Conservation (phyloP, 192 early-diverging fungal genomes). For the Chytriomyces confervae region DNA sequence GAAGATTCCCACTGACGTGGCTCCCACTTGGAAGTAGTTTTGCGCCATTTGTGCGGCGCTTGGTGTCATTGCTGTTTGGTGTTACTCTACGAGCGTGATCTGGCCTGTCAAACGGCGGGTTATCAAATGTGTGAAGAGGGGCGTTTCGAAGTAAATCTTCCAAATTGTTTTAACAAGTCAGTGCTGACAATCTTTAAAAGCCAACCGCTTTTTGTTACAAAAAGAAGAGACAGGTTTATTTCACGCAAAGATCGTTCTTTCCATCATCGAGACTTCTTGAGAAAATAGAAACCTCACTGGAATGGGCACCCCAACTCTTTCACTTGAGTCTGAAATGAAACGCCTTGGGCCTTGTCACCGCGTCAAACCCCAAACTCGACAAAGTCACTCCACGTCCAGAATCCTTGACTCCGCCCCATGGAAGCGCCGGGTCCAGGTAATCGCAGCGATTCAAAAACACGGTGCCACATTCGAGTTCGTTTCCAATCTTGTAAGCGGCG, state of each 20-base stretch:
- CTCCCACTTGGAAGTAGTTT: conserved; percentile 4
- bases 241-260: too few species aligned
- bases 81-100: too few species aligned
- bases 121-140: too few species aligned
- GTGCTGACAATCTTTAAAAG: too few species aligned
- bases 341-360: conserved; percentile 71
- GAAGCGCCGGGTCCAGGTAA: conserved; percentile 79
- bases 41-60: background rate
- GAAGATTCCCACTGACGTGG: background rate
- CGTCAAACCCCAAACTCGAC: conserved; percentile 74
- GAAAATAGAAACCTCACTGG: too few species aligned
- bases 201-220: too few species aligned
- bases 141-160: too few species aligned
- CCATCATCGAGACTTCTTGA: too few species aligned
- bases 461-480: conserved; percentile 73
- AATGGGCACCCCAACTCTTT: background rate
- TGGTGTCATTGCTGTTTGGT: background rate
- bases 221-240: too few species aligned
- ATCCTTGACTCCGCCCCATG: conserved; percentile 81
- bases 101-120: too few species aligned
- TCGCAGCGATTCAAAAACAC: conserved; percentile 87
- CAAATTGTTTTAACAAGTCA: too few species aligned
- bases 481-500: conserved; percentile 64
- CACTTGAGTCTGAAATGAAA: conserved; percentile 62
- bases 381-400: conserved; percentile 75